Evolutionary conservation across 352 stramenopile species (phyloP), one percentile per base, ranked within the genome.

Genomic region (Phytophthora aleatoria): DNA sequence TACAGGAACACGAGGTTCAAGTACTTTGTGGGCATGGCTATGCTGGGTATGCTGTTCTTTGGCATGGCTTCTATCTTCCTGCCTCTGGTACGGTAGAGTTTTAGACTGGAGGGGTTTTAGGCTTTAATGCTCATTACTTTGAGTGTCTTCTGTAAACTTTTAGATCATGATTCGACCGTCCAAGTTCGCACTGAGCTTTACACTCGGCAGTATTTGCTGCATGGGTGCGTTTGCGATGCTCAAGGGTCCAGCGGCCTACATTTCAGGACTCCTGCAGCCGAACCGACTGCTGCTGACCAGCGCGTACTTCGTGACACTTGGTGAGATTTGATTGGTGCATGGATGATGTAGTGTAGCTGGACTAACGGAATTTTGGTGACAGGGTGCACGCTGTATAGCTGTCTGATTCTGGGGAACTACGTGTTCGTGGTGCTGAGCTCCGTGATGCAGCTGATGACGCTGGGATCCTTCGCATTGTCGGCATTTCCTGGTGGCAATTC

Each of bases 181-280:
- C 47, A 94, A 94, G 52, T 92, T 94, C 54, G 86, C 86, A 10
- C 61, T 94, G 36, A 92, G 83, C 59, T 92, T 94, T 53, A 92
- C 86, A 16, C 71, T 94, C 28, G 86, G 86, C 12, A 92, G 86
- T 61, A 81, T 92, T 41, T 92, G 79, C 54, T 79, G 73, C 10
- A 91, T 94, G 79, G 77, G 71, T 0, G 84, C 82, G 27, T 83
- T 94, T 45, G 86, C 86, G 15, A 92, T 91, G 76, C 73, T 94
- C 10, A 91, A 90, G 42, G 86, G 86, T 0, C 84, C 82, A 2
- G 74, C 73, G 7, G 81, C 67, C 0, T 94, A 92, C 36, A 53
- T 74, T 36, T 56, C 73, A 35, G 78, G 73, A 8, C 68, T 94
- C 9, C 48, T 94, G 43, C 80, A 94, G 56, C 79, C 78, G 1